Evolutionary conservation across 495 filamentous ascomycete species (phyloP), one percentile per base, ranked within the genome.

Genomic region (Talaromyces ruber): DNA sequence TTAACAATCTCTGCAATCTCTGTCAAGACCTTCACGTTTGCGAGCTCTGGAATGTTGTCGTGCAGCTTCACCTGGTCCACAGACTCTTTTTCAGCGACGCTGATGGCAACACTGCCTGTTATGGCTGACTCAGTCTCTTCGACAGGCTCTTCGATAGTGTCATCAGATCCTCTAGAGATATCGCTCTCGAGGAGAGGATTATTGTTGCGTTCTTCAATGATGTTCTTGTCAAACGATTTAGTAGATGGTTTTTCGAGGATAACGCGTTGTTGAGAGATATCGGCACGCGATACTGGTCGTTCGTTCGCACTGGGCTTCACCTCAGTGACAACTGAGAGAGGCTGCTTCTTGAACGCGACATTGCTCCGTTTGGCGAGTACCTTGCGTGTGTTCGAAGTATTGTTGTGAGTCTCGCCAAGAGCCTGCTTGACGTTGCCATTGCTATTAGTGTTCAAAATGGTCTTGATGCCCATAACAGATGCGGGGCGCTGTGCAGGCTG

Each of bases 401-500:
- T 51, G 56, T 75, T 50, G 39, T 77, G 73, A 6, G 72, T 65
- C 45, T 66, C 64, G n/a, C 45, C 45, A 26, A 69, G 43, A 12
- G 69, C 58, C 47, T 67, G 66, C 63, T 80, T 83, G 50, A 72
- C 64, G 32, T 73, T 67, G 47, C 76, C 76, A 34, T 69, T 50
- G 62, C 68, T 70, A 45, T 70, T 68, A 65, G 77, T 79, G 63
- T 71, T 78, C 58, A 83, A 64, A 34, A 82, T 63, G 34, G 72
- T 71, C 60, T 79, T 84, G 34, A 77, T 61, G 16, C 76, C 71
- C 7, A 79, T 67, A 34, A 78, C 74, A 30, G 83, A 83, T 45
- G 82, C 64, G 6, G 84, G 85, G 47, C 89, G 82, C 64, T 90
- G 87, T 26, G 88, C 84, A 3, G 87, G 88, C 62, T 84, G 82